phyloP scores from a whole-genome alignment of 768 basidiomycete genomes.

The Tephrocybe sp. region DNA sequence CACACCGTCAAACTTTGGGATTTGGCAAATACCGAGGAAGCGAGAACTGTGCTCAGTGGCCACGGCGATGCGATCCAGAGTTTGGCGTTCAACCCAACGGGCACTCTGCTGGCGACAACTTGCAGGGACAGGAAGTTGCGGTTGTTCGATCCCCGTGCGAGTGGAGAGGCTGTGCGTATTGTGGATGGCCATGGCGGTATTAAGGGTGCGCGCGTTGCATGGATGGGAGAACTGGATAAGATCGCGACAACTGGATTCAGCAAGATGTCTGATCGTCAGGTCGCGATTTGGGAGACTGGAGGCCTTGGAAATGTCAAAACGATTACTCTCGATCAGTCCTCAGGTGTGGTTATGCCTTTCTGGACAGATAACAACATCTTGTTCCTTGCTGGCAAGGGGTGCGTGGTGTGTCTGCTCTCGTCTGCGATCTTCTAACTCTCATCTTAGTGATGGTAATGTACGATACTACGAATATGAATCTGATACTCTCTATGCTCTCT shows the following conservation, averaged over 20 bases:
- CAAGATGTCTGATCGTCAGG: slow-evolving; percentile 94
- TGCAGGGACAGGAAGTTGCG: slow-evolving; percentile 91
- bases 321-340: slow-evolving; percentile 79
- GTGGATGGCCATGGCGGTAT: slow-evolving; percentile 91
- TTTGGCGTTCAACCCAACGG: slow-evolving; percentile 78
- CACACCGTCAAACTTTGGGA: slow-evolving; percentile 93
- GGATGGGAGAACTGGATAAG: slow-evolving; percentile 88
- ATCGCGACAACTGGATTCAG: slow-evolving; percentile 96
- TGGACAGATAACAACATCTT: slow-evolving; percentile 93
- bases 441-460: slow-evolving; percentile 86
- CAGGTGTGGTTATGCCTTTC: slow-evolving; percentile 97
- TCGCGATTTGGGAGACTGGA: slow-evolving; percentile 87
- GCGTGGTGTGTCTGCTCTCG: slow-evolving; percentile 16
- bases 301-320: slow-evolving; percentile 77
- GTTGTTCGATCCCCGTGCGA: slow-evolving; percentile 86
- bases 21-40: slow-evolving; percentile 68
- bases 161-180: slow-evolving; percentile 77
- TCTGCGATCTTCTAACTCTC: not conserved
- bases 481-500: slow-evolving; percentile 72
- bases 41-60: slow-evolving; percentile 61
- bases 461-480: slow-evolving; percentile 96
- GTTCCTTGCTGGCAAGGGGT: slow-evolving; percentile 93
- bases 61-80: slow-evolving; percentile 90
- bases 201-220: slow-evolving; percentile 86
- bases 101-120: slow-evolving; percentile 83